Conservation (phyloP, 1,284 basidiomycete genomes). For the Leccinum pachyderme region DNA sequence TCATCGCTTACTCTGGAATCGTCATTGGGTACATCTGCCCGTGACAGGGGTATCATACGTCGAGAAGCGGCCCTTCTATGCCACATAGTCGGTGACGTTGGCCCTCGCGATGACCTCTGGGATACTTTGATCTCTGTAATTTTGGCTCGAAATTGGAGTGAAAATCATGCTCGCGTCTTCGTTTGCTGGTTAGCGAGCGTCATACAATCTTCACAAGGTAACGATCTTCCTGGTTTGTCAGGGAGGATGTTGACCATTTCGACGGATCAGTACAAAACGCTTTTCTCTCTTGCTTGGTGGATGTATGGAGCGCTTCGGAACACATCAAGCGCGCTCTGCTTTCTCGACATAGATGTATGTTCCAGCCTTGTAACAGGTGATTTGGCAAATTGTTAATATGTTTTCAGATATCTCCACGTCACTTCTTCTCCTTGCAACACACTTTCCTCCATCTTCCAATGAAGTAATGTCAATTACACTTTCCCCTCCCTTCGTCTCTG, state of each 20-base stretch:
- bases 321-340: conserved; percentile 75
- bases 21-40: conserved; percentile 25
- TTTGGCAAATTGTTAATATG: background rate
- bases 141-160: conserved; percentile 55
- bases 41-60: conserved; percentile 46
- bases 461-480: conserved; percentile 43
- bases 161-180: conserved; percentile 58
- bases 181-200: conserved; percentile 60
- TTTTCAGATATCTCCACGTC: conserved; percentile 65
- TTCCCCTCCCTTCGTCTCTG: conserved; percentile 67
- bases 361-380: background rate
- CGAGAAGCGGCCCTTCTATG: conserved; percentile 49
- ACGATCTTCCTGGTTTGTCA: conserved; percentile 24
- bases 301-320: conserved; percentile 64
- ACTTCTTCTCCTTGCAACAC: conserved; percentile 61
- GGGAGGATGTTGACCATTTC: conserved; percentile 7
- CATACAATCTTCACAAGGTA: conserved; percentile 32
- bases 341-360: conserved; percentile 64
- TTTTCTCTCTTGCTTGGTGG: conserved; percentile 49
- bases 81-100: conserved; percentile 48
- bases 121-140: conserved; percentile 50
- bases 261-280: conserved; percentile 43
- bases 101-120: conserved; percentile 49
- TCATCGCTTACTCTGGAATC: conserved; percentile 38
- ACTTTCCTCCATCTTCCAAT: conserved; percentile 51